Percentiles rank a stretch among this genome's conserved stretches.
These are phyloP conservation scores for Pseudogymnoascus sp. DNA, from an alignment of 2,329 filamentous ascomycete species.

Conservation along the genomic window DNA sequence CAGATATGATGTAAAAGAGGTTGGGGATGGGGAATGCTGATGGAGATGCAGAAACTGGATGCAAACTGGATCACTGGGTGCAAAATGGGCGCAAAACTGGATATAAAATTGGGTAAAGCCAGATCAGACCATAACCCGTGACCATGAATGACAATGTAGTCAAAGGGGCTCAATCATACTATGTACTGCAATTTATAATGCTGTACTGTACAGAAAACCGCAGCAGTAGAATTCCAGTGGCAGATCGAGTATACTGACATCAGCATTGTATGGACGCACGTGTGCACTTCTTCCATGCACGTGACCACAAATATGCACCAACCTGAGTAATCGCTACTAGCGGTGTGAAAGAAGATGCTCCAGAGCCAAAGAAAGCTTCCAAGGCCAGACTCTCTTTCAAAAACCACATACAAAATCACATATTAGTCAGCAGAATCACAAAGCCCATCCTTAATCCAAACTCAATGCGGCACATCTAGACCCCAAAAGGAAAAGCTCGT, in stretches of 20 bases:
- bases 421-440: not conserved
- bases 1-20: not conserved
- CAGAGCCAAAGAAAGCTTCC: not conserved
- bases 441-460: not conserved
- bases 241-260: not conserved
- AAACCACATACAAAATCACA: not conserved
- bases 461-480: not conserved
- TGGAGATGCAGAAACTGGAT: not conserved
- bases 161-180: not conserved
- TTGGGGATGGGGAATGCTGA: not conserved
- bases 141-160: not conserved
- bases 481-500: not conserved
- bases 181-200: not conserved
- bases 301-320: not conserved
- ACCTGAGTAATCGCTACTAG: not conserved
- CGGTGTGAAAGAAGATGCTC: not conserved
- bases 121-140: not conserved
- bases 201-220: too few species aligned
- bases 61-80: not conserved
- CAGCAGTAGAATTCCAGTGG: too few species aligned
- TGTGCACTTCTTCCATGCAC: not conserved
- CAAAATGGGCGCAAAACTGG: not conserved
- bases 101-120: not conserved
- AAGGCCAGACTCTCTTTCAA: not conserved
- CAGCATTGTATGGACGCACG: not conserved